Evolutionary conservation across 2,329 filamentous ascomycete genomes (phyloP), one percentile per base, ranked within the genome.

Genomic region (Epichloe hybrida): DNA sequence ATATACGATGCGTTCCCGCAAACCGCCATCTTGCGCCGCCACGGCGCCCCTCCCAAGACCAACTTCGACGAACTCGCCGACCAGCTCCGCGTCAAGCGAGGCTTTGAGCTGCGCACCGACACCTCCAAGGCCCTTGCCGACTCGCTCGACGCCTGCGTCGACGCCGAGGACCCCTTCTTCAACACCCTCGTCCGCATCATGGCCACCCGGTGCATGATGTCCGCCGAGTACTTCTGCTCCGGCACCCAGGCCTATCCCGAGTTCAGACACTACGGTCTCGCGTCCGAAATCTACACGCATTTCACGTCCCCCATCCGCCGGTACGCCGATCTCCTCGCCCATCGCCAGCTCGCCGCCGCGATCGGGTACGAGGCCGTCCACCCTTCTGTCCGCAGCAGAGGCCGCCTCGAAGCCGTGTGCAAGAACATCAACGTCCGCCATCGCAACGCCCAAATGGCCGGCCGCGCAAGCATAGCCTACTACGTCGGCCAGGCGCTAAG

Each of bases 161-260:
- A 96, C 62, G 69, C 81, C 0, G 65, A 73, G 9, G 87, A 97
- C 60, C 88, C 91, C 31, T 98, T 96, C 73, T 97, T 98, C 79
- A 98, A 98, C 76, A 98, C 91, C 2, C 81, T 98, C 23, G 84
- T 98, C 59, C 88, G 93, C 64, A 95, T 98, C 69, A 86, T 98
- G 73, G 93, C 93, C 9, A 98, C 93, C 8, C 84, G 93, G 21
- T 98, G 93, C 77, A 98, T 98, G 93, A 95, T 95, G 76, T 93
- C 88, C 50, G 93, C 93, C 55, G 93, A 98, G 69, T 98, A 98
- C 71, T 98, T 98, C 70, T 93, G 87, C 70, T 87, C 91, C 0
- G 93, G 93, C 53, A 90, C 89, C 6, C 89, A 96, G 65, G 81
- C 90, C 0, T 91, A 93, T 65, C 85, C 88, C 0, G 93, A 97